These are phyloP conservation scores for Rhazya stricta DNA, from an alignment of 257 asterid species.

Conservation along the genomic window DNA sequence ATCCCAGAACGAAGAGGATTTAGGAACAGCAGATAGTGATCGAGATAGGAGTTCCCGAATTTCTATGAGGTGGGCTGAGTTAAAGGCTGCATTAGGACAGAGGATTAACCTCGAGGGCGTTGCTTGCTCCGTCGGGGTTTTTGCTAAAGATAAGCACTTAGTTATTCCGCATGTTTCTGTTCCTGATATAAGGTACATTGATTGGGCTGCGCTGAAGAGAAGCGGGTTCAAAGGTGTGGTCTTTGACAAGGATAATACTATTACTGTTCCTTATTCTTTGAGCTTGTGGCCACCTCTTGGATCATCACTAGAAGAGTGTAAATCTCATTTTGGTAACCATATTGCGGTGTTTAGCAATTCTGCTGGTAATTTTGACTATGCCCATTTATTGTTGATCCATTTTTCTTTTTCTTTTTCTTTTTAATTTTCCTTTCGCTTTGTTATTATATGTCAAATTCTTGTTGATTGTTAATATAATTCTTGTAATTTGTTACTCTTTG, in stretches of 20 bases:
- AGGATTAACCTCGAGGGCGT: constrained; percentile 82
- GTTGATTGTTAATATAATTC: constrained; percentile 9
- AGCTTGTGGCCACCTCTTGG: constrained; percentile 80
- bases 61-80: constrained; percentile 76
- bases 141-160: constrained; percentile 59
- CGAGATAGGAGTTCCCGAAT: constrained; percentile 22
- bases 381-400: not conserved
- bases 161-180: constrained; percentile 70
- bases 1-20: constrained; percentile 26
- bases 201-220: constrained; percentile 76
- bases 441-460: not conserved
- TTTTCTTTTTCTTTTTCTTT: constrained; percentile 8
- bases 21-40: constrained; percentile 22
- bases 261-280: constrained; percentile 84
- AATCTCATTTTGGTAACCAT: constrained; percentile 64
- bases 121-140: constrained; percentile 54
- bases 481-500: not conserved
- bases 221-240: constrained; percentile 91
- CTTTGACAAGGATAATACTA: constrained; percentile 91
- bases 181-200: constrained; percentile 69
- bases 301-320: constrained; percentile 63
- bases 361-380: constrained; percentile 49
- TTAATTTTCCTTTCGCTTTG: not conserved
- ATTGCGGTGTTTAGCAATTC: constrained; percentile 89
- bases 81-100: constrained; percentile 87